These are phyloP conservation scores for Leccinum pachyderme DNA, from an alignment of 1,284 basidiomycete species.

Conservation along the genomic window DNA sequence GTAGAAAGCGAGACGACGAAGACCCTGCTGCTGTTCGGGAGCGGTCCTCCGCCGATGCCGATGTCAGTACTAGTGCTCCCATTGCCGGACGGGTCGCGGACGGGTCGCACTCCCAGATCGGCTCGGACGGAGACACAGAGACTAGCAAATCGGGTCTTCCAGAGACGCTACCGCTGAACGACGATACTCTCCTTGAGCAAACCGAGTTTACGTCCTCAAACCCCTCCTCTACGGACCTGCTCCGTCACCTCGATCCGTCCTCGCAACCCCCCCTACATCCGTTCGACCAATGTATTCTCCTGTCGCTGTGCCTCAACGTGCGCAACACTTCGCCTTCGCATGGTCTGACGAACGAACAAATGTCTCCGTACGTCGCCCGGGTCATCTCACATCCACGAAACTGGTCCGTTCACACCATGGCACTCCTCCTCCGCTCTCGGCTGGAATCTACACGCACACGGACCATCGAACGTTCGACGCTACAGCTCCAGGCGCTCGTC, in stretches of 20 bases:
- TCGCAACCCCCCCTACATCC: constrained; percentile 86
- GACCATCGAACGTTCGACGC: constrained; percentile 84
- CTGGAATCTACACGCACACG: constrained; percentile 84
- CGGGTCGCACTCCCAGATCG: constrained; percentile 15
- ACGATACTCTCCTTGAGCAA: constrained; percentile 94
- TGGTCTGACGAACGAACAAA: constrained; percentile 86
- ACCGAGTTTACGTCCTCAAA: constrained; percentile 83
- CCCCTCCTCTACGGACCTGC: constrained; percentile 42
- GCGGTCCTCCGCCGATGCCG: constrained; percentile 9
- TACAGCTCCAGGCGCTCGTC: constrained; percentile 90
- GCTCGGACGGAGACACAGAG: constrained; percentile 6
- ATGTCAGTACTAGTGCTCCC: constrained; percentile 13
- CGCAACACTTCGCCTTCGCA: constrained; percentile 84
- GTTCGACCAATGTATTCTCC: constrained; percentile 87
- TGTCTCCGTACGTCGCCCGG: constrained; percentile 85
- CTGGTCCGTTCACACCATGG: constrained; percentile 95
- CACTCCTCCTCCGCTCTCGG: constrained; percentile 84
- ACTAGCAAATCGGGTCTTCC: constrained; percentile 49
- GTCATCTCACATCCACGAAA: constrained; percentile 86
- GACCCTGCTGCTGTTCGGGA: constrained; percentile 3
- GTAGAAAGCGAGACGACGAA: constrained; percentile 50
- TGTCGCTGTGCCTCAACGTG: constrained; percentile 87
- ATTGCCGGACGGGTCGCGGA: constrained; percentile 16
- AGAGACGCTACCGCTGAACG: constrained; percentile 83
- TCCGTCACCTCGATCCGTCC: constrained; percentile 76